phyloP scores from a whole-genome alignment of 345 rosid species.

The Euphorbia peplus region DNA sequence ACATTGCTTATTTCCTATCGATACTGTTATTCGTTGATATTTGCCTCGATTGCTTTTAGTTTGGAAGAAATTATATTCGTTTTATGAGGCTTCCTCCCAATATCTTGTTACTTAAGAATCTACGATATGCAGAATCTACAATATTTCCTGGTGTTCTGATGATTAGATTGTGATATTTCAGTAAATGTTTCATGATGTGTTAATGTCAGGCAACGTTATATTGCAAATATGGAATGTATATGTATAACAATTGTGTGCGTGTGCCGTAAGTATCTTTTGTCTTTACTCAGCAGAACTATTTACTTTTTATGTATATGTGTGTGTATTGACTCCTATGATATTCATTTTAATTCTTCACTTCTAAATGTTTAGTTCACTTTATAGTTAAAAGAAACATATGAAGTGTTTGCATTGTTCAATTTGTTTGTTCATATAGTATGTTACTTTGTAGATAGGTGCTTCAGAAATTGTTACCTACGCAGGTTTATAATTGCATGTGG shows the following conservation, averaged over 20 bases:
- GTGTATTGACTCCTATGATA: too few relatives aligned
- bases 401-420: background rate
- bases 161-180: background rate
- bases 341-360: background rate
- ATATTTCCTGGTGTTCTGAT: background rate
- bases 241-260: background rate
- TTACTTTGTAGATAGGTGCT: background rate
- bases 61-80: background rate
- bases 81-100: background rate
- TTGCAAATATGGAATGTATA: slow-evolving; percentile 4
- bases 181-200: background rate
- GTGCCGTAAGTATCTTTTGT: background rate
- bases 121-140: too few relatives aligned
- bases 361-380: background rate
- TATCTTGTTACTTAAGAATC: background rate
- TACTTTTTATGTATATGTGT: background rate
- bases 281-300: background rate
- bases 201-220: background rate
- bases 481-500: background rate
- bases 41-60: background rate
- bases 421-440: background rate
- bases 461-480: background rate
- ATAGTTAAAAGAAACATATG: too few relatives aligned
- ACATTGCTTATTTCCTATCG: background rate
- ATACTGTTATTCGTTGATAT: background rate